phyloP scores from a whole-genome alignment of 208 protist species.

The Wallacemonas sp. region DNA sequence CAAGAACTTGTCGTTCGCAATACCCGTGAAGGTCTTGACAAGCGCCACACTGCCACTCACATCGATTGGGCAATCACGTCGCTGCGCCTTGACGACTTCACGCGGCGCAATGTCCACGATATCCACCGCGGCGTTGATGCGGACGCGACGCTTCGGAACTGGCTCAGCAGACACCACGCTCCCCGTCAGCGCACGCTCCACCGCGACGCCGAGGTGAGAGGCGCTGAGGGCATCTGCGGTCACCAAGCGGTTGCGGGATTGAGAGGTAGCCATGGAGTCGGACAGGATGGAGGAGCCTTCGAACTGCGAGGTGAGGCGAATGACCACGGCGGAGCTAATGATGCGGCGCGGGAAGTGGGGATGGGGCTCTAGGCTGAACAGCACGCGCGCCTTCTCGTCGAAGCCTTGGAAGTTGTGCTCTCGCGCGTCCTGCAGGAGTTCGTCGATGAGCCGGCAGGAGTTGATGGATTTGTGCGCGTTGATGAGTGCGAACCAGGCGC shows the following conservation, averaged over 20 bases:
- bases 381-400: slow-evolving; percentile 47
- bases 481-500: slow-evolving; percentile 73
- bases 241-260: slow-evolving; percentile 57
- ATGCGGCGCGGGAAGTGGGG: slow-evolving; percentile 78
- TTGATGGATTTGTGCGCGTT: slow-evolving; percentile 88
- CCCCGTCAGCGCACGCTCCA: neutral
- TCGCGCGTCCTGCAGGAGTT: slow-evolving; percentile 60
- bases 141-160: slow-evolving; percentile 54
- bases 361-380: slow-evolving; percentile 73
- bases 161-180: neutral
- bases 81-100: slow-evolving; percentile 44
- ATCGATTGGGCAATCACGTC: slow-evolving; percentile 42
- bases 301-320: slow-evolving; percentile 59
- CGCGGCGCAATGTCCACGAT: slow-evolving; percentile 79
- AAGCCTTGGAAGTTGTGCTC: slow-evolving; percentile 60
- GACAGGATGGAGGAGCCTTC: slow-evolving; percentile 51
- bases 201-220: slow-evolving; percentile 26
- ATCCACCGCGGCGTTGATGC: slow-evolving; percentile 78
- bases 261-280: slow-evolving; percentile 55
- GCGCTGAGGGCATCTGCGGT: slow-evolving; percentile 49
- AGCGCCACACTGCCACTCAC: slow-evolving; percentile 68
- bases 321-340: slow-evolving; percentile 46
- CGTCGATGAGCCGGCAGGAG: slow-evolving; percentile 57
- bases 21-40: slow-evolving; percentile 58
- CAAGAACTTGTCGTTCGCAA: slow-evolving; percentile 77